Conservation (phyloP, 169 alveolate species). For the Plasmodium gonderi region DNA sequence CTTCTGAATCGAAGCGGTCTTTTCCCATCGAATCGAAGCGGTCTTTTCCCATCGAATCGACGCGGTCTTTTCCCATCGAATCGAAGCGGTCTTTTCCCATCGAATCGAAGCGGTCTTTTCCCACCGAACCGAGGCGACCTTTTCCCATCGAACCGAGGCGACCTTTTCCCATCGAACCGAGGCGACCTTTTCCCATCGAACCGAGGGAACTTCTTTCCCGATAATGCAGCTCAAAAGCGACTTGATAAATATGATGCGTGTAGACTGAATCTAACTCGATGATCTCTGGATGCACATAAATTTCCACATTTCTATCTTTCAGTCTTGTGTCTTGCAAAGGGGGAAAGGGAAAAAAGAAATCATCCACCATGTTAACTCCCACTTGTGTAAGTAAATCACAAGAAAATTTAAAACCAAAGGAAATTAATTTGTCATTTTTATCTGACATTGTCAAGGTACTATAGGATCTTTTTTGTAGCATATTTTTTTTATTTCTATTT, state of each 20-base stretch:
- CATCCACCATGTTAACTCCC: constrained; percentile 2
- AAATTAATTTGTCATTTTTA: neutral
- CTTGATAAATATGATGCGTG: constrained; percentile 31
- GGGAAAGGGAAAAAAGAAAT: constrained; percentile 12
- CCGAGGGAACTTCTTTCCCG: neutral
- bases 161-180: neutral
- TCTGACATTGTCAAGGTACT: constrained; percentile 11
- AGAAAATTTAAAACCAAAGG: neutral
- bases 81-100: too few species aligned
- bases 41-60: too few species aligned
- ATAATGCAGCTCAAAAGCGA: constrained; percentile 14
- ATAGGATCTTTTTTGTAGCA: constrained; percentile 10
- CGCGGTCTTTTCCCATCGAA: too few species aligned
- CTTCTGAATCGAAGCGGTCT: too few species aligned
- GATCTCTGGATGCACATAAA: constrained; percentile 5
- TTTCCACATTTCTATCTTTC: neutral
- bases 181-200: neutral
- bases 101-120: too few species aligned
- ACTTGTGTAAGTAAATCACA: constrained; percentile 18
- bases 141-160: too few species aligned
- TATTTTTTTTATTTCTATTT: constrained; percentile 7
- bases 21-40: too few species aligned
- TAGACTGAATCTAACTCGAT: neutral
- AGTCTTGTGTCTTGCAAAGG: neutral
- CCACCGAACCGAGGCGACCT: too few species aligned